Evolutionary conservation across 2,329 filamentous ascomycete genomes (phyloP).

Genomic region (Epichloe sibirici): DNA sequence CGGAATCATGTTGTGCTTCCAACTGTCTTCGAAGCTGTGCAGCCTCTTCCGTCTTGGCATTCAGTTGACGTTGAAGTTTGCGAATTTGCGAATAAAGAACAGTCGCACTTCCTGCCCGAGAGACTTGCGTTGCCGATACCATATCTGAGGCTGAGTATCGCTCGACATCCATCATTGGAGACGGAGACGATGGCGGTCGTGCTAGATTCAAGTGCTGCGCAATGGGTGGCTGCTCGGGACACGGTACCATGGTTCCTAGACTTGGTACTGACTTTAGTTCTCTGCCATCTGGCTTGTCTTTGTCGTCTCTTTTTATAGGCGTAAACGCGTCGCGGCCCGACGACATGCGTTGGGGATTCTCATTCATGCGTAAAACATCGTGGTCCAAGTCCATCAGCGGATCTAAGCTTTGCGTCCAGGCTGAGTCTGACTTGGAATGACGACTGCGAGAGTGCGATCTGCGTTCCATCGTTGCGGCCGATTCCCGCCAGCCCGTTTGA

Average conservation of each 20-base stretch:
- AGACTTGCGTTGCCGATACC: neutral
- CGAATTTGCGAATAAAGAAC: constrained; percentile 36
- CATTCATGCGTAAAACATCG: neutral
- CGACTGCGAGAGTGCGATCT: neutral
- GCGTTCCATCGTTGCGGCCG: neutral
- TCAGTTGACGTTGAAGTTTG: constrained; percentile 34
- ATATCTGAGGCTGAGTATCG: neutral
- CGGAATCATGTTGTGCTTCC: constrained; percentile 29
- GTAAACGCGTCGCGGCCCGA: neutral
- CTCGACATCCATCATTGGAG: constrained; percentile 4
- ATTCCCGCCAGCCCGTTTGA: constrained; percentile 5
- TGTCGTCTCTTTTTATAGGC: neutral
- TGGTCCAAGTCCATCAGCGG: neutral
- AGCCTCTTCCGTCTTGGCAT: constrained; percentile 32
- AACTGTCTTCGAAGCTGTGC: constrained; percentile 32
- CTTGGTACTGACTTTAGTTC: constrained; percentile 14
- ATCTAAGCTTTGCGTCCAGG: constrained; percentile 1
- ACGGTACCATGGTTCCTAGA: constrained; percentile 26
- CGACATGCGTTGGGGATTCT: neutral
- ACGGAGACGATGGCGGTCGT: constrained; percentile 21
- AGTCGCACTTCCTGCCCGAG: constrained; percentile 17
- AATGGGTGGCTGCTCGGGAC: constrained; percentile 24
- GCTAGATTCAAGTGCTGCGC: constrained; percentile 25
- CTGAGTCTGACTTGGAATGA: constrained; percentile 6
- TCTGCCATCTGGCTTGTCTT: neutral